These are phyloP conservation scores for Vaccinium macrocarpon DNA, from an alignment of 148 eudicot genomes.

Conservation along the genomic window DNA sequence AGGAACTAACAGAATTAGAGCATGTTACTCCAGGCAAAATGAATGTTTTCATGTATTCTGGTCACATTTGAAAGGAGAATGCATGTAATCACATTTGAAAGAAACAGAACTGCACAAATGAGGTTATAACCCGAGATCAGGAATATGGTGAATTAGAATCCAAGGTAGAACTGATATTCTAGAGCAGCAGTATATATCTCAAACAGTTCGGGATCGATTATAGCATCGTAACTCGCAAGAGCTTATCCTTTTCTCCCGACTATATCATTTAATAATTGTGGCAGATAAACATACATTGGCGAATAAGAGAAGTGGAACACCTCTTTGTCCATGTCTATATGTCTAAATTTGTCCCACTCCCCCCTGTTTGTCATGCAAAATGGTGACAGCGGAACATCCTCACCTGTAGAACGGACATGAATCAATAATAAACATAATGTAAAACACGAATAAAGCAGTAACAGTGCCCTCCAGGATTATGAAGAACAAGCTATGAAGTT, in stretches of 20 bases:
- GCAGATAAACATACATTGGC: conserved; percentile 18
- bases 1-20: neutral
- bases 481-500: too few relatives aligned
- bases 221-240: neutral
- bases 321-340: conserved; percentile 96
- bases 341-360: conserved; percentile 91
- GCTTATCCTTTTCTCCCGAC: neutral
- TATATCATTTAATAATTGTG: conserved; percentile 16
- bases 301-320: conserved; percentile 38
- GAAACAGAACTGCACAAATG: neutral
- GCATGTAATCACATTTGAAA: neutral
- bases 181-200: neutral
- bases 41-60: neutral
- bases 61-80: neutral
- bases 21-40: neutral
- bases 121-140: neutral
- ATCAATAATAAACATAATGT: conserved; percentile 16
- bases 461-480: too few relatives aligned
- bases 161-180: neutral
- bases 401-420: conserved; percentile 55
- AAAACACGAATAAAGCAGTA: neutral
- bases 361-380: conserved; percentile 70
- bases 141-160: neutral
- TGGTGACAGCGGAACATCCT: conserved; percentile 67
- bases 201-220: neutral